Conservation (phyloP, 2,329 filamentous ascomycete species). For the Phyllosticta citribraziliensis region DNA sequence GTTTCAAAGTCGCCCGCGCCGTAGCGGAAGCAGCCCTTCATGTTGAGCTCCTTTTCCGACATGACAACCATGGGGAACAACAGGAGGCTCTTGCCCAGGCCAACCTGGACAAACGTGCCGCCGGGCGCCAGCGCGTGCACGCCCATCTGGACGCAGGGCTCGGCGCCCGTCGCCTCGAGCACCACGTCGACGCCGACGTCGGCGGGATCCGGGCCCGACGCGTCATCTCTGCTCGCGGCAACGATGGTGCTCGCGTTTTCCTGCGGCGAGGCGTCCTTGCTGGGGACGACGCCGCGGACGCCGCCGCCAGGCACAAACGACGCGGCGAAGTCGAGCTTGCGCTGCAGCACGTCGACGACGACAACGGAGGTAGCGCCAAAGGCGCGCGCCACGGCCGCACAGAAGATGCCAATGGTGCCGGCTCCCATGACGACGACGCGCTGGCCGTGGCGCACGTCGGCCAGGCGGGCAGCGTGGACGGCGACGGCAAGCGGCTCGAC, state of each 20-base stretch:
- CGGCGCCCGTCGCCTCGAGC: slow-evolving; percentile 19
- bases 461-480: not conserved
- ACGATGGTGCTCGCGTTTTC: slow-evolving; percentile 8
- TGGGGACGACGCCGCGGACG: slow-evolving; percentile 12
- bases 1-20: slow-evolving; percentile 23
- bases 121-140: slow-evolving; percentile 14
- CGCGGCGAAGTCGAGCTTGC: slow-evolving; percentile 65
- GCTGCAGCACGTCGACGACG: slow-evolving; percentile 67
- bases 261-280: not conserved
- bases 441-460: slow-evolving; percentile 17
- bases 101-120: slow-evolving; percentile 18
- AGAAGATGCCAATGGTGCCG: slow-evolving; percentile 62
- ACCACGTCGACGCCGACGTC: slow-evolving; percentile 15
- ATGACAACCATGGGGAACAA: slow-evolving; percentile 4
- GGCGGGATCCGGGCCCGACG: slow-evolving; percentile 7
- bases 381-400: slow-evolving; percentile 67
- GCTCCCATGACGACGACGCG: slow-evolving; percentile 31
- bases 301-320: slow-evolving; percentile 45
- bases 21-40: slow-evolving; percentile 25
- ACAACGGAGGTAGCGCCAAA: slow-evolving; percentile 71
- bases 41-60: slow-evolving; percentile 14
- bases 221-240: slow-evolving; percentile 10
- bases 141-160: slow-evolving; percentile 16
- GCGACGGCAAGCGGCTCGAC: slow-evolving; percentile 11
- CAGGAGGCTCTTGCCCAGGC: slow-evolving; percentile 12